phyloP scores from a whole-genome alignment of 257 asterid species.

The Primulina eburnea region DNA sequence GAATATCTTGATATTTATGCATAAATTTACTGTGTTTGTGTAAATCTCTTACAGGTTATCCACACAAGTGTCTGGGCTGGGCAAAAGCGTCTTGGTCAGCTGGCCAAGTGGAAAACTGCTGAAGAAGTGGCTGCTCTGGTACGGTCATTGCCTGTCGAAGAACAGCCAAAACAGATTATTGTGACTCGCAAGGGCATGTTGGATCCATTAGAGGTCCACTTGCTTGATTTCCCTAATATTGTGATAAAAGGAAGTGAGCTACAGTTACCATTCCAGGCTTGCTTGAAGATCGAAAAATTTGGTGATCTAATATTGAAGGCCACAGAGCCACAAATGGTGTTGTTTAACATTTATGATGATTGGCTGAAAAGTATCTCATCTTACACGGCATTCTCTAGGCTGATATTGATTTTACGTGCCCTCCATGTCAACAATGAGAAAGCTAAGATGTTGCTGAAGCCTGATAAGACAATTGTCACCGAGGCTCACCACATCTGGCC shows the following conservation, averaged over 20 bases:
- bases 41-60: conserved; percentile 59
- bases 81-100: conserved; percentile 97
- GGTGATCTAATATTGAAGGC: conserved; percentile 98
- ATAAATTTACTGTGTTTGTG: not conserved
- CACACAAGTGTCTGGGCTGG: conserved; percentile 99
- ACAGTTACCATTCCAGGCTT: conserved; percentile 99
- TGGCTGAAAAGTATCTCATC: conserved; percentile 96
- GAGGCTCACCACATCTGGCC: conserved; percentile 99
- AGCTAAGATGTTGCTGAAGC: conserved; percentile 97
- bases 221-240: conserved; percentile 95
- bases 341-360: conserved; percentile 96
- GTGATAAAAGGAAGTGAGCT: conserved; percentile 99
- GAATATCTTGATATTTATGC: conserved; percentile 3
- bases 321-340: conserved; percentile 97
- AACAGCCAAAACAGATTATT: conserved; percentile 94
- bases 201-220: conserved; percentile 97
- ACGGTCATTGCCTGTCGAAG: conserved; percentile 94
- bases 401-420: conserved; percentile 87
- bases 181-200: conserved; percentile 99
- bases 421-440: conserved; percentile 93
- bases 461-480: conserved; percentile 89
- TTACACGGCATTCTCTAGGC: conserved; percentile 96
- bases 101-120: conserved; percentile 99
- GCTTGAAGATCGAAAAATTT: conserved; percentile 96
- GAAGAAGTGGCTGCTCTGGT: conserved; percentile 99